Evolutionary conservation across 495 filamentous ascomycete genomes (phyloP).

Genomic region (Bathelium albidoporum): DNA sequence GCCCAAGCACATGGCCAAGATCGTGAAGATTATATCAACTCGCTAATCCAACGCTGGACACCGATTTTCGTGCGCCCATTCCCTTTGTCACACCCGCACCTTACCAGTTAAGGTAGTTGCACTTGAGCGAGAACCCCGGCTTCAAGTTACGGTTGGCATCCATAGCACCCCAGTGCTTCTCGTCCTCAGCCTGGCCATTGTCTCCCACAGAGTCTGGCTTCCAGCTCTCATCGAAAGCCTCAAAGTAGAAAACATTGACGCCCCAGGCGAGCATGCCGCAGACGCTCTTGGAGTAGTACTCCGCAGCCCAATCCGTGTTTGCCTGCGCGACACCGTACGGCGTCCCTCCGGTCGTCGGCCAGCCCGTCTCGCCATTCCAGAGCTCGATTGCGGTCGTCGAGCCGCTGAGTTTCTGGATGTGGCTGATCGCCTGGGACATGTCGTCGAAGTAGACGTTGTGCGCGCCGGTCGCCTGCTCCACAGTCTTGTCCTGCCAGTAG

Average conservation of each 20-base stretch:
- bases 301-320: conserved; percentile 46
- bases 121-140: conserved; percentile 44
- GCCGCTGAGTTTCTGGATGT: conserved; percentile 54
- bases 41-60: neutral
- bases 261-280: conserved; percentile 65
- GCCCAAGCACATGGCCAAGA: neutral
- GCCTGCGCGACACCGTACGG: conserved; percentile 56
- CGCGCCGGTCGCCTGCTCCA: conserved; percentile 51
- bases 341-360: conserved; percentile 50
- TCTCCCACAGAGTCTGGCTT: conserved; percentile 63
- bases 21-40: neutral
- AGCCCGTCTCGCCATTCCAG: conserved; percentile 71
- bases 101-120: conserved; percentile 27
- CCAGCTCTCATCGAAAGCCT: conserved; percentile 74
- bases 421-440: conserved; percentile 58
- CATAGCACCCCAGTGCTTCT: conserved; percentile 73
- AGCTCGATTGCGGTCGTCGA: conserved; percentile 47
- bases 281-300: conserved; percentile 57
- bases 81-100: neutral
- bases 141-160: conserved; percentile 51
- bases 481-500: conserved; percentile 66
- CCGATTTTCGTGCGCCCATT: neutral
- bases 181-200: conserved; percentile 54
- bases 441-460: conserved; percentile 73
- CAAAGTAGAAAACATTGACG: conserved; percentile 71